Percentiles rank a stretch among this genome's conserved stretches.
Evolutionary conservation across 2,329 filamentous ascomycete species (phyloP).

Genomic region (Sarocladium brachiariae): DNA sequence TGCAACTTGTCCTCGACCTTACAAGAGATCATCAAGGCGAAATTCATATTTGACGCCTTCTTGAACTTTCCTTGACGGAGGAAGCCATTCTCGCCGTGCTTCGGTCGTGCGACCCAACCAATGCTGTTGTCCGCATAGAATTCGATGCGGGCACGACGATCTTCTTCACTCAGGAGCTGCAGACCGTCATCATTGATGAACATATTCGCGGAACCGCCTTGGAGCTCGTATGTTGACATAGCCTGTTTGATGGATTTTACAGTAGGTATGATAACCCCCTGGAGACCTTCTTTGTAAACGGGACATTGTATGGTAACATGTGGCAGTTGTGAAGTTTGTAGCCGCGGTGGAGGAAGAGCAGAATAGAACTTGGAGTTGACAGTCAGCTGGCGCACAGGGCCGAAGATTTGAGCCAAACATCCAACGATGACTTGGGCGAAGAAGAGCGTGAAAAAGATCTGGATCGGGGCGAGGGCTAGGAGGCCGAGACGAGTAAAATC

Average conservation of each 20-base stretch:
- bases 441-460: constrained; percentile 77
- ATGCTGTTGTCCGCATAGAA: constrained; percentile 65
- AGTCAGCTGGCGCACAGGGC: constrained; percentile 65
- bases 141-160: constrained; percentile 55
- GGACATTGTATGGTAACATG: constrained; percentile 81
- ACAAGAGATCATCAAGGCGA: constrained; percentile 59
- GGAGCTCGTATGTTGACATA: constrained; percentile 69
- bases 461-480: constrained; percentile 58
- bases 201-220: constrained; percentile 72
- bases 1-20: constrained; percentile 64
- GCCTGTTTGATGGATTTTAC: constrained; percentile 72
- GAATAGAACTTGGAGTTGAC: constrained; percentile 80
- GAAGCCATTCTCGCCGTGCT: constrained; percentile 57
- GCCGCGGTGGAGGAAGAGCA: constrained; percentile 57
- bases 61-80: constrained; percentile 59
- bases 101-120: constrained; percentile 61
- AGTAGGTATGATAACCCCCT: constrained; percentile 68
- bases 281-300: constrained; percentile 79
- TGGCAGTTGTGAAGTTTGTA: constrained; percentile 52
- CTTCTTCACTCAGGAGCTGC: constrained; percentile 57
- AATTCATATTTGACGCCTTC: constrained; percentile 71
- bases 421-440: constrained; percentile 74
- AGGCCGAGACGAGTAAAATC: constrained; percentile 58
- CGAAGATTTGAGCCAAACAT: constrained; percentile 68
- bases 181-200: constrained; percentile 72